phyloP scores from a whole-genome alignment of 306 rosid species.

The Trifolium pratense region DNA sequence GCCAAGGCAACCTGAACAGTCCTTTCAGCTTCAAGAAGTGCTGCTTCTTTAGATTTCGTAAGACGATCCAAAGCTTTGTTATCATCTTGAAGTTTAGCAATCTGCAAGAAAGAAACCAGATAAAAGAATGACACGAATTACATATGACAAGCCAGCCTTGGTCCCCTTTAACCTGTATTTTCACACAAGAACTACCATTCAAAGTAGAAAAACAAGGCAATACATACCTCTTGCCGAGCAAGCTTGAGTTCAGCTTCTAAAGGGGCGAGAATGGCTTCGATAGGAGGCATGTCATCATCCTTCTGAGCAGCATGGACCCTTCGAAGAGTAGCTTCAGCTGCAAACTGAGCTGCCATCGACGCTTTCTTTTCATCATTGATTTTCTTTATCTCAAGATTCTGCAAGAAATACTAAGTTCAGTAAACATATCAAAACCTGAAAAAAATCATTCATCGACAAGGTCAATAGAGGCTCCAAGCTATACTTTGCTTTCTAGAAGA shows the following conservation, averaged over 20 bases:
- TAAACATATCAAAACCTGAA: conserved; percentile 33
- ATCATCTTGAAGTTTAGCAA: conserved; percentile 98
- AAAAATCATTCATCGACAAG: conserved; percentile 22
- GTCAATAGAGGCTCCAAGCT: conserved; percentile 39
- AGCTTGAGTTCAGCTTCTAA: conserved; percentile 99
- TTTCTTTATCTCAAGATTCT: conserved; percentile 99
- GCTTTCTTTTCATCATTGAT: conserved; percentile 99
- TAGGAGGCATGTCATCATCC: conserved; percentile 99
- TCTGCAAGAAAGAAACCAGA: conserved; percentile 57
- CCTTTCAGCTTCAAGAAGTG: conserved; percentile 94
- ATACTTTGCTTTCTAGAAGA: conserved; percentile 94
- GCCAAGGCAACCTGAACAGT: conserved; percentile 96
- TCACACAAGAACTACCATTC: conserved; percentile 11
- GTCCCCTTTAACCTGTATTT: conserved; percentile 25
- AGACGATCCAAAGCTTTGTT: conserved; percentile 97
- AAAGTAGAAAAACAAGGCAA: conserved; percentile 26
- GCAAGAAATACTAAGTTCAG: conserved; percentile 50
- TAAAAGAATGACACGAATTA: conserved; percentile 41
- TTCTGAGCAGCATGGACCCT: conserved; percentile 99
- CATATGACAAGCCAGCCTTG: conserved; percentile 11
- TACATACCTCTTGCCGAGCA: conserved; percentile 87
- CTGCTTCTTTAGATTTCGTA: conserved; percentile 99
- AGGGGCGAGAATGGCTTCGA: conserved; percentile 99
- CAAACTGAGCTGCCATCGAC: conserved; percentile 99
- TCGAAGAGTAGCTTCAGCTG: conserved; percentile 98